phyloP scores from a whole-genome alignment of 345 rosid genomes.

The Corchorus olitorius region DNA sequence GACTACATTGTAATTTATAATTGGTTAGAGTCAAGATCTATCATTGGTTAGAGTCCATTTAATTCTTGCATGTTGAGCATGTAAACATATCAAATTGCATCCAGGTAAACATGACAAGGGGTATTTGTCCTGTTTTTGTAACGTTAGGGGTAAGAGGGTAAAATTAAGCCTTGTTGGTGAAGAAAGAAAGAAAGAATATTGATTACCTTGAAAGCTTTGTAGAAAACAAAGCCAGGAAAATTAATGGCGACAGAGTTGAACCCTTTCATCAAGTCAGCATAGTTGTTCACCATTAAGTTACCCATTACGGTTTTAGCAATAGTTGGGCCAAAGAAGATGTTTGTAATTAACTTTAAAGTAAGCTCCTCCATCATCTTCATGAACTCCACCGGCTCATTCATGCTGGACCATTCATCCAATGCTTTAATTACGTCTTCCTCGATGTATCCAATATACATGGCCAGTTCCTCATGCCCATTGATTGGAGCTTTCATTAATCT shows the following conservation, averaged over 20 bases:
- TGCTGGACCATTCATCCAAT: conserved; percentile 33
- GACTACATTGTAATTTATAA: no score
- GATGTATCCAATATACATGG: conserved; percentile 24
- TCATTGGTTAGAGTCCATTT: no score
- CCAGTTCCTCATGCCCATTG: conserved; percentile 36
- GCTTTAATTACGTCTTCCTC: conserved; percentile 27
- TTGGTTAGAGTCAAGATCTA: no score
- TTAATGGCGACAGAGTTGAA: conserved; percentile 32
- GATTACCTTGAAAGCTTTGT: conserved; percentile 39
- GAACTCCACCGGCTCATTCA: conserved; percentile 31
- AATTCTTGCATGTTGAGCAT: no score
- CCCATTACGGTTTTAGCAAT: conserved; percentile 17
- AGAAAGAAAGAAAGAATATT: no score
- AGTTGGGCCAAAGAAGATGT: conserved; percentile 33
- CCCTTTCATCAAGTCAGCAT: conserved; percentile 23
- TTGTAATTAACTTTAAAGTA: conserved; percentile 33
- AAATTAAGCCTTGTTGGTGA: no score
- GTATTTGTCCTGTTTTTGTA: no score
- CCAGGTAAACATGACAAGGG: no score
- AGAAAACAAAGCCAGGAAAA: conserved; percentile 40
- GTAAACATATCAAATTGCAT: no score
- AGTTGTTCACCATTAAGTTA: conserved; percentile 20
- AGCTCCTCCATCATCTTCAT: conserved; percentile 28
- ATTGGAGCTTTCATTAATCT: conserved; percentile 33
- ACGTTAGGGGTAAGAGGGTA: no score